Evolutionary conservation across 345 rosid species (phyloP).

Genomic region (Raphanus raphanistrum): DNA sequence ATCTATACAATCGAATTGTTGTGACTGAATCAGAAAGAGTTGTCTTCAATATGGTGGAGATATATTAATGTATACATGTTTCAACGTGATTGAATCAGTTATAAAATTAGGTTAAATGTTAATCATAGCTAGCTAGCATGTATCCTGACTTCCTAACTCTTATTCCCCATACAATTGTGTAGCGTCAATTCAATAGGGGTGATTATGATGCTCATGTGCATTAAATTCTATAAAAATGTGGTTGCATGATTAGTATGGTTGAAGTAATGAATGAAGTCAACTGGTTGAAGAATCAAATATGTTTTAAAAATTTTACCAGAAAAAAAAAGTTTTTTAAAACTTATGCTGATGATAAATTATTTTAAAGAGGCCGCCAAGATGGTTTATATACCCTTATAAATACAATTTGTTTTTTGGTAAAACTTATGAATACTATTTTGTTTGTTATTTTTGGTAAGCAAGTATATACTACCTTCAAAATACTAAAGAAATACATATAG

Average conservation of each 20-base stretch:
- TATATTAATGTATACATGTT: neutral
- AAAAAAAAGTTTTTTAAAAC: neutral
- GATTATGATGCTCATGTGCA: constrained; percentile 2
- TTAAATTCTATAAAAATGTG: neutral
- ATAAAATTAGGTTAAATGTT: constrained; percentile 11
- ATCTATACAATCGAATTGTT: neutral
- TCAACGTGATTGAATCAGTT: constrained; percentile 9
- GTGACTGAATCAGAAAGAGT: neutral
- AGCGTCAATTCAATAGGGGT: neutral
- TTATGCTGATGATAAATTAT: neutral
- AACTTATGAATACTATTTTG: neutral
- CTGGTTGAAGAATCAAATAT: constrained; percentile 10
- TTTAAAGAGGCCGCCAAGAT: neutral
- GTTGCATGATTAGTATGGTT: constrained; percentile 3
- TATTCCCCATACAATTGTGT: neutral
- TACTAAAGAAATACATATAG: neutral
- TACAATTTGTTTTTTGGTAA: neutral
- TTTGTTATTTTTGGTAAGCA: neutral
- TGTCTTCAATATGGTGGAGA: neutral
- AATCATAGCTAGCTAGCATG: neutral
- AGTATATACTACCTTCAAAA: neutral
- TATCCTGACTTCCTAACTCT: neutral
- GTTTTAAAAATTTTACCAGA: too few relatives aligned
- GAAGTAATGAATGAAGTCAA: constrained; percentile 2
- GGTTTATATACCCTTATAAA: neutral